A percentile compares a stretch with the other conserved stretches of the same genome.
Conservation (phyloP, 768 basidiomycete genomes). For the Panaeolus papilionaceus region DNA sequence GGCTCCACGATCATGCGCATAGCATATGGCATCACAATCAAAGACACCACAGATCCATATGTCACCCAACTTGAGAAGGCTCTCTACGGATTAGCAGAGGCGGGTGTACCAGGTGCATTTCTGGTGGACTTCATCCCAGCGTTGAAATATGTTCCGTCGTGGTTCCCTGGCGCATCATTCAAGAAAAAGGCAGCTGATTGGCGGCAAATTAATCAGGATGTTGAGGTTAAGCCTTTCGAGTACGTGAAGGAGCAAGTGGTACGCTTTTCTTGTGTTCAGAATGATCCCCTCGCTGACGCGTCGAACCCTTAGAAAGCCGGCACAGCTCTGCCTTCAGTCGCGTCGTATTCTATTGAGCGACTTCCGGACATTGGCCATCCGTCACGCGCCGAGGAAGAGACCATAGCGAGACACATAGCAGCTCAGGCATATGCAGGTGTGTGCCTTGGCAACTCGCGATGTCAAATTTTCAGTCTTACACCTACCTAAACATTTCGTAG, state of each 20-base stretch:
- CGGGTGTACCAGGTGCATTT: too few relatives aligned
- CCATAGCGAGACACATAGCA: constrained; percentile 28
- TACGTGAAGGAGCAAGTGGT: constrained; percentile 28
- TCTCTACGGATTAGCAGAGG: constrained; percentile 27
- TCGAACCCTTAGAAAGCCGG: constrained; percentile 22
- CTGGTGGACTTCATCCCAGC: too few relatives aligned
- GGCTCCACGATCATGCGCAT: constrained; percentile 31
- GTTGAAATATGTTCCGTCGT: too few relatives aligned
- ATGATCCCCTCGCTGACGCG: neutral
- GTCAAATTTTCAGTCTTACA: neutral
- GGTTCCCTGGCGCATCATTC: too few relatives aligned
- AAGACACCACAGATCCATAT: constrained; percentile 41
- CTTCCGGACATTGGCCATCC: constrained; percentile 24
- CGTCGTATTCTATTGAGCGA: constrained; percentile 27
- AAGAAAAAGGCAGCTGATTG: constrained; percentile 15
- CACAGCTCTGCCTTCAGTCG: constrained; percentile 25
- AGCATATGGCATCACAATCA: constrained; percentile 40
- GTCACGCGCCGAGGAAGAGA: constrained; percentile 27
- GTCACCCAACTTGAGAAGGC: constrained; percentile 40
- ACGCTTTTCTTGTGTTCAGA: neutral
- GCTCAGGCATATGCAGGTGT: constrained; percentile 32
- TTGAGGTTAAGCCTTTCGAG: constrained; percentile 27
- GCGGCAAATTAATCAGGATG: constrained; percentile 23
- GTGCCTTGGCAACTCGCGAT: neutral
- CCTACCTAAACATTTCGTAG: constrained; percentile 9